Evolutionary conservation across 345 rosid species (phyloP).

Genomic region (thale cress (Arabidopsis thaliana)): TAIR10.1 NC_003071.7:19280001-19280500

Average conservation of each 20-base stretch:
- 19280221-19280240: conserved; percentile 82
- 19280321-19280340: conserved; percentile 79
- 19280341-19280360: conserved; percentile 98
- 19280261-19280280: conserved; percentile 80
- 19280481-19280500: conserved; percentile 88
- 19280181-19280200: conserved; percentile 84
- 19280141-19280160: conserved; percentile 69
- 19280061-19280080: conserved; percentile 99
- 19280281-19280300: conserved; percentile 71
- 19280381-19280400: conserved; percentile 89
- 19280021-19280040: conserved; percentile 99
- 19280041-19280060: conserved; percentile 96
- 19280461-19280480: conserved; percentile 87
- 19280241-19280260: conserved; percentile 87
- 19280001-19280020: conserved; percentile 95
- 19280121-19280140: conserved; percentile 67
- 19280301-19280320: conserved; percentile 85
- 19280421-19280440: conserved; percentile 90
- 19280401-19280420: conserved; percentile 94
- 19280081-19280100: conserved; percentile 90
- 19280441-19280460: conserved; percentile 86
- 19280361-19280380: conserved; percentile 89
- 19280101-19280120: conserved; percentile 62
- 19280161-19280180: conserved; percentile 70
- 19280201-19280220: conserved; percentile 67